phyloP scores from a whole-genome alignment of 1,139 yeast genomes.

The Kodamaea suecica region DNA sequence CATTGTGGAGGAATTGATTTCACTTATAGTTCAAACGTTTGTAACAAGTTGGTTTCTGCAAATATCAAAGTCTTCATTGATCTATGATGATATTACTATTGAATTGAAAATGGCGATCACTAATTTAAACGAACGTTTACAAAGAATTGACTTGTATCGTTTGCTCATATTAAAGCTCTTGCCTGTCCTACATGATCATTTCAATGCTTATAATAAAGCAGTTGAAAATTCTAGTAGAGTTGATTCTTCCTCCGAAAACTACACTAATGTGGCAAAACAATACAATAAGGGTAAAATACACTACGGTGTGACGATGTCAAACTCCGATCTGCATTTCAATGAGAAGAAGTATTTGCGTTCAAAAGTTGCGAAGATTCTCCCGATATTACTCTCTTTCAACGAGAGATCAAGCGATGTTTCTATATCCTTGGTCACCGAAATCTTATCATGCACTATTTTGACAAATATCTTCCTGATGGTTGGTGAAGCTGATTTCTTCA shows the following conservation, averaged over 20 bases:
- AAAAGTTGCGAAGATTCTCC: conserved; percentile 44
- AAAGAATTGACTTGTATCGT: conserved; percentile 51
- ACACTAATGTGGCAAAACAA: conserved; percentile 56
- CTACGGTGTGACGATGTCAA: conserved; percentile 50
- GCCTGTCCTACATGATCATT: conserved; percentile 69
- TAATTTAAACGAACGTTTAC: conserved; percentile 27
- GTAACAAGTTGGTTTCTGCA: conserved; percentile 61
- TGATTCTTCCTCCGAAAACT: conserved; percentile 20
- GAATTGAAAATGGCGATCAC: conserved; percentile 50
- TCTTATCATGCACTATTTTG: conserved; percentile 50
- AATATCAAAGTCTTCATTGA: conserved; percentile 46
- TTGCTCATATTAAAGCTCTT: conserved; percentile 55
- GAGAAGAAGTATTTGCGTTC: conserved; percentile 53
- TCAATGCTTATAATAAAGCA: conserved; percentile 52
- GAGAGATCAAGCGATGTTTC: conserved; percentile 55
- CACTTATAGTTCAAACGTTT: conserved; percentile 56
- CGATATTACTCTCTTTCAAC: conserved; percentile 44
- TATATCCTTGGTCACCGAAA: conserved; percentile 54
- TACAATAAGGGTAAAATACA: conserved; percentile 61
- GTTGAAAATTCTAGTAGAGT: conserved; percentile 30
- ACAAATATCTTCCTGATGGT: conserved; percentile 53
- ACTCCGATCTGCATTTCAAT: conserved; percentile 39
- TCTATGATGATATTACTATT: conserved; percentile 51
- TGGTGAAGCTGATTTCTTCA: conserved; percentile 77
- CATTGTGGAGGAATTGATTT: conserved; percentile 51